Percentiles rank a stretch among this genome's conserved stretches.
phyloP scores from a whole-genome alignment of 2,329 filamentous ascomycete species.

The Monilinia fructigena region DNA sequence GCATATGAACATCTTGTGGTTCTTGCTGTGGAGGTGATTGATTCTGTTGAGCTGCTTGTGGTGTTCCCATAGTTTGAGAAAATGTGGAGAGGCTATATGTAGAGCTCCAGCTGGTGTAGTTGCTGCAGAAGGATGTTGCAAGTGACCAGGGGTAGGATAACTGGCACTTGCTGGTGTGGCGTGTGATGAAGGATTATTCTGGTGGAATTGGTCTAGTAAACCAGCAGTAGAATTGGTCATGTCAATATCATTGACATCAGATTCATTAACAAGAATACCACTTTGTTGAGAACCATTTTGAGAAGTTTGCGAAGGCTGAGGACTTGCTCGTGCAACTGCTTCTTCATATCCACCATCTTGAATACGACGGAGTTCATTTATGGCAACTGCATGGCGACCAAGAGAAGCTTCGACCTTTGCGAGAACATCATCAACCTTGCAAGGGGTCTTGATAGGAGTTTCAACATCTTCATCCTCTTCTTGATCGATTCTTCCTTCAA shows the following conservation, averaged over 20 bases:
- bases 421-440: conserved; percentile 69
- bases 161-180: conserved; percentile 56
- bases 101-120: conserved; percentile 50
- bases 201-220: conserved; percentile 68
- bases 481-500: conserved; percentile 57
- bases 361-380: conserved; percentile 66
- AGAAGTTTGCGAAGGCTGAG: conserved; percentile 52
- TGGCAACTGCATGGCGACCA: conserved; percentile 63
- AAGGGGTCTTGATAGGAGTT: conserved; percentile 38
- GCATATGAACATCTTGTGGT: conserved; percentile 28
- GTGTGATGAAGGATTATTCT: conserved; percentile 53
- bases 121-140: conserved; percentile 58
- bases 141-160: conserved; percentile 58
- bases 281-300: conserved; percentile 55
- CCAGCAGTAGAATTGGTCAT: conserved; percentile 63
- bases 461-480: conserved; percentile 46
- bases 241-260: conserved; percentile 51
- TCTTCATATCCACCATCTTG: conserved; percentile 76
- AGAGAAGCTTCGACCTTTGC: conserved; percentile 69
- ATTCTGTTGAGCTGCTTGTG: conserved; percentile 29
- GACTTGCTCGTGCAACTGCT: conserved; percentile 36
- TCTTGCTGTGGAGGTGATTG: conserved; percentile 19
- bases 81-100: conserved; percentile 47
- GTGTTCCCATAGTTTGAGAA: conserved; percentile 34
- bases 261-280: conserved; percentile 56